Evolutionary conservation across 2,329 filamentous ascomycete species (phyloP), one percentile per base, ranked within the genome.

Genomic region (Phialophora expanda): DNA sequence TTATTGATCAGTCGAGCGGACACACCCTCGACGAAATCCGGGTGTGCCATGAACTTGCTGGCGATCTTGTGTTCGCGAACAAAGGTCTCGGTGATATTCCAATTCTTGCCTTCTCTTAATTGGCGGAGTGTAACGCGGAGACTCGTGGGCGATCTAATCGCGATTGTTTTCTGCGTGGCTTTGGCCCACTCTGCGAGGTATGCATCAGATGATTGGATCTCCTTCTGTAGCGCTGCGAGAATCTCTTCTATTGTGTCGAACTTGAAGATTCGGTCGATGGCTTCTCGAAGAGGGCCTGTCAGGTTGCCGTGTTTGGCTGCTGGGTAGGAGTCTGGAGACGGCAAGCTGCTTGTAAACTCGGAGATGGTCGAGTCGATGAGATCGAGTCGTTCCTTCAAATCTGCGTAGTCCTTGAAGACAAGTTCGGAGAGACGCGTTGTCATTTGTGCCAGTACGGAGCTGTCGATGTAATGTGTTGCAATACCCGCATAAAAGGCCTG

Each of bases 401-500:
- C 71, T 64, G 91, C 87, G 73, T 89, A 87, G 80, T 99, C 96
- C 66, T 86, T 85, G 83, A 99, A 99, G 30, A 89, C 86, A 68
- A 99, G 85, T 80, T 99, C 95, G 1, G 92, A 91, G 28, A 99
- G 85, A 76, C 94, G 91, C 22, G 88, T 85, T 78, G 97, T 92
- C 65, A 99, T 85, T 72, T 87, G 86, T 57, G 90, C 88, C 67
- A 99, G 85, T 71, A 90, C 89, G 66, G 91, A 93, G 51, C 94
- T 97, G 84, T 99, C 91, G 70, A 99, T 82, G 81, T 97, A 99
- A 81, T 99, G 95, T 14, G 95, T 98, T 66, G 95, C 95, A 73
- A 99, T 84, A 65, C 95, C 95, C 54, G 92, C 86, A 80, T 96
- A 97, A 75, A 96, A 93, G 60, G 89, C 90, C 76, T 98, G 91